Conservation (phyloP, 371 early-diverging fungal species). For the Sporodiniella umbellata region DNA sequence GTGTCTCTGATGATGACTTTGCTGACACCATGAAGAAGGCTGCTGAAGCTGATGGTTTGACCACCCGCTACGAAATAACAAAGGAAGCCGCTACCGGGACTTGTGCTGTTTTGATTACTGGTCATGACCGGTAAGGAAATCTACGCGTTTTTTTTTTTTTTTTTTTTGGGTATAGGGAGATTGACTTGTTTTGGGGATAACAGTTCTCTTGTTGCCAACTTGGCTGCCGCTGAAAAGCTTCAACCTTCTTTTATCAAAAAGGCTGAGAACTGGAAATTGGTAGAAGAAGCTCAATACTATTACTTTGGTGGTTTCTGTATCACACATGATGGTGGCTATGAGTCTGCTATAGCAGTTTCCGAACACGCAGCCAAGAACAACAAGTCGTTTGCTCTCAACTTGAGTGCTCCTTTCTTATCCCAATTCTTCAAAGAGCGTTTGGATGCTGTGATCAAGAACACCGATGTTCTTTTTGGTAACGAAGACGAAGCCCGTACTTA, state of each 20-base stretch:
- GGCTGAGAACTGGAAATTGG: conserved; percentile 81
- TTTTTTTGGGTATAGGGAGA: neutral
- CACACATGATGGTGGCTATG: conserved; percentile 70
- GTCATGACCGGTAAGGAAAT: conserved; percentile 78
- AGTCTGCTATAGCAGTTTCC: conserved; percentile 76
- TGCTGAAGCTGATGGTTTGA: conserved; percentile 83
- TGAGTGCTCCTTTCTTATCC: conserved; percentile 94
- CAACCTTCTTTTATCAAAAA: conserved; percentile 66
- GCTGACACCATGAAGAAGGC: conserved; percentile 70
- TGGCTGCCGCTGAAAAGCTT: conserved; percentile 92
- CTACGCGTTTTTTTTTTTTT: conserved; percentile 3
- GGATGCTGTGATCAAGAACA: conserved; percentile 76
- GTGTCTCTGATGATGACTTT: conserved; percentile 84
- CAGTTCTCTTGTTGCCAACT: conserved; percentile 86
- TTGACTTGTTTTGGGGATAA: too few relatives aligned
- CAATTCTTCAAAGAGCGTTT: conserved; percentile 89
- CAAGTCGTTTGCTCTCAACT: conserved; percentile 82
- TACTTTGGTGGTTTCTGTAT: conserved; percentile 94
- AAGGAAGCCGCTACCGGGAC: conserved; percentile 82
- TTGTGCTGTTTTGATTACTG: conserved; percentile 93
- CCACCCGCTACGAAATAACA: conserved; percentile 77
- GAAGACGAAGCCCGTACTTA: conserved; percentile 92
- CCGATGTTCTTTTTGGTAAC: conserved; percentile 92
- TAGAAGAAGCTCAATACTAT: conserved; percentile 84
- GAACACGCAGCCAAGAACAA: conserved; percentile 79